Evolutionary conservation across 2,329 filamentous ascomycete genomes (phyloP).

Genomic region (Xylaria sp.): DNA sequence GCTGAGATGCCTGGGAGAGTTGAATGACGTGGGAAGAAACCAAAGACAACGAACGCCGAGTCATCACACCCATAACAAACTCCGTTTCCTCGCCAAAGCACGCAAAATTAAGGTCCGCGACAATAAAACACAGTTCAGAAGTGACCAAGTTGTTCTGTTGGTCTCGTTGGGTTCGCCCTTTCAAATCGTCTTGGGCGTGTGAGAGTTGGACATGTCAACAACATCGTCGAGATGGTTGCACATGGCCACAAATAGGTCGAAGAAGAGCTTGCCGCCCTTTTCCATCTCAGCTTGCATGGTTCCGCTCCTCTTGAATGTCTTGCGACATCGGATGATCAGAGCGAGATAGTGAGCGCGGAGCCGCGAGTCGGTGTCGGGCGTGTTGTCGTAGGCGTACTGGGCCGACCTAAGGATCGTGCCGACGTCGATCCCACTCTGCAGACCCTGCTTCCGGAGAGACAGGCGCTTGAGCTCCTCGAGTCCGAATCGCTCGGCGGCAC

Average conservation of each 20-base stretch:
- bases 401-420: conserved; percentile 91
- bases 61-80: conserved; percentile 39
- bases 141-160: conserved; percentile 26
- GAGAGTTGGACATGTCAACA: conserved; percentile 81
- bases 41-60: conserved; percentile 50
- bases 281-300: conserved; percentile 99
- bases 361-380: conserved; percentile 89
- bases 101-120: conserved; percentile 19
- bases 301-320: conserved; percentile 97
- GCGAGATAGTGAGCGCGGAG: conserved; percentile 97
- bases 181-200: conserved; percentile 69
- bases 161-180: conserved; percentile 34
- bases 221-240: conserved; percentile 98
- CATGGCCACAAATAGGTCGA: conserved; percentile 98
- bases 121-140: conserved; percentile 43
- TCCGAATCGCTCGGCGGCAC: conserved; percentile 88
- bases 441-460: conserved; percentile 91
- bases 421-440: conserved; percentile 92
- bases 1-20: conserved; percentile 48
- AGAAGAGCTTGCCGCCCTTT: conserved; percentile 93
- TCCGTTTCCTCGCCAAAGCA: conserved; percentile 44
- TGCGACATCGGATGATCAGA: conserved; percentile 95
- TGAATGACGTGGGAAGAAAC: conserved; percentile 55
- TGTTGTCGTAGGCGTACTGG: conserved; percentile 95
- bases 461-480: conserved; percentile 93